A percentile compares a stretch with the other conserved stretches of the same genome.
phyloP scores from a whole-genome alignment of 768 basidiomycete species.

The Russula abietina region DNA sequence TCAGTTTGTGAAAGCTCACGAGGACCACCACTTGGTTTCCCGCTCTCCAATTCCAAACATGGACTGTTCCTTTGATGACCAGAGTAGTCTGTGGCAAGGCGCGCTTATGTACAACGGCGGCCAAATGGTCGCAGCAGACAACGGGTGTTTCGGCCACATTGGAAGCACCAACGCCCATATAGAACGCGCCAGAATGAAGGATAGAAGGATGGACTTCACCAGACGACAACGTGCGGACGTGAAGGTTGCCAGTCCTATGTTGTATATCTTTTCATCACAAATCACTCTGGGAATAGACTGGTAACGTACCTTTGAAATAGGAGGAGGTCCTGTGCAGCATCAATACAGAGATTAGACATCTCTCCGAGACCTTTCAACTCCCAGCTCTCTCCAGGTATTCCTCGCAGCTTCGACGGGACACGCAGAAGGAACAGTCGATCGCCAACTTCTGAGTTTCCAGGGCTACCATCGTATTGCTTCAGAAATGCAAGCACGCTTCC shows the following conservation, averaged over 20 bases:
- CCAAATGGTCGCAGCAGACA: constrained; percentile 9
- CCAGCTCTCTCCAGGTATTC: constrained; percentile 17
- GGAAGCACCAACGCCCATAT: constrained; percentile 4
- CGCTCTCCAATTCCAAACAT: constrained; percentile 17
- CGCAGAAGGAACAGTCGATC: constrained; percentile 11
- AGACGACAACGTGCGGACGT: constrained; percentile 15
- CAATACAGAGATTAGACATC: constrained; percentile 14
- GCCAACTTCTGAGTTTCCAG: background rate
- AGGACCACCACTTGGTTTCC: constrained; percentile 8
- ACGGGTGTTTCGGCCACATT: background rate
- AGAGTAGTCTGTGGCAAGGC: background rate
- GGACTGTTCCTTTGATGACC: background rate
- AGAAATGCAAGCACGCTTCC: constrained; percentile 20
- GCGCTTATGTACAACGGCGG: constrained; percentile 5
- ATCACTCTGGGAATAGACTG: background rate
- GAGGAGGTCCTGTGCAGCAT: constrained; percentile 18
- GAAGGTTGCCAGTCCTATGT: constrained; percentile 1
- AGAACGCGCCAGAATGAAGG: constrained; percentile 7
- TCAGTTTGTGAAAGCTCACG: background rate
- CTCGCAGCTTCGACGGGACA: constrained; percentile 14
- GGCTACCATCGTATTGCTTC: background rate
- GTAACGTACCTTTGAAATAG: constrained; percentile 9
- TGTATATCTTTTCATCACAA: background rate
- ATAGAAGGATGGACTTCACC: constrained; percentile 10
- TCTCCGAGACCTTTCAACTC: constrained; percentile 18